Base-by-base conservation (phyloP, 192 early-diverging fungal species). In the Mortierella alpina region DNA sequence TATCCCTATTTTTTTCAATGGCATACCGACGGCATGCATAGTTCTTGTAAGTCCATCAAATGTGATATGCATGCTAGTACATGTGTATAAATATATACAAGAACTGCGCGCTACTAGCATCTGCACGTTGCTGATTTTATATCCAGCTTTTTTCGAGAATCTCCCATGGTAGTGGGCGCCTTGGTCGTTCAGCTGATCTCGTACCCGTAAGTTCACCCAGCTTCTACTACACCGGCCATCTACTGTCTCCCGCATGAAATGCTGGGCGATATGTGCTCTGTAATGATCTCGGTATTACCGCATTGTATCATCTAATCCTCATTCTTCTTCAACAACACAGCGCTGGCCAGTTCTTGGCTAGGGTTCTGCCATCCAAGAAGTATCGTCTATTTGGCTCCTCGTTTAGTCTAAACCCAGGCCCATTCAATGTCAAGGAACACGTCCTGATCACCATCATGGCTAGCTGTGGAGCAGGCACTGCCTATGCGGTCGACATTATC, bases 391-490 rank as follows among this genome's bases (percentile, higher is more conserved):
- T 70, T 17, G 56, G 63, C 18, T 44, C 49, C 6, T 20, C 13
- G 1, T 61, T 78, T 17, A 61, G 61, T 1, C 60, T 78, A 39
- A 78, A 78, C 51, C 75, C 75, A 52, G 68, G 83, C 15, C 83
- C 83, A 20, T 93, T 93, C 70, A 89, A 87, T 44, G 73, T 91
- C 62, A 93, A 93, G 48, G 92, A 93, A 65, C 92, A 92, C 49
- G 88, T 88, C 45, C 68, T 78, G 22, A 69, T 92, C 59, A 84
- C 82, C 14, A 80, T 89, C 51, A 85, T 91, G 69, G 86, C 88
- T n/a, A 86, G 79, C 70, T 82, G 87, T 66, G 86, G 82, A 15
- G 83, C 70, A 48, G 62, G 70, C 31, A 87, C 87, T n/a, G 86
- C 90, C 7, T 90, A 89, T 61, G 89, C 89, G 22, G 81, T 88